Percentiles rank a stretch among this genome's conserved stretches.
phyloP scores from a whole-genome alignment of 805 yeast genomes.

The Candida incommunis region DNA sequence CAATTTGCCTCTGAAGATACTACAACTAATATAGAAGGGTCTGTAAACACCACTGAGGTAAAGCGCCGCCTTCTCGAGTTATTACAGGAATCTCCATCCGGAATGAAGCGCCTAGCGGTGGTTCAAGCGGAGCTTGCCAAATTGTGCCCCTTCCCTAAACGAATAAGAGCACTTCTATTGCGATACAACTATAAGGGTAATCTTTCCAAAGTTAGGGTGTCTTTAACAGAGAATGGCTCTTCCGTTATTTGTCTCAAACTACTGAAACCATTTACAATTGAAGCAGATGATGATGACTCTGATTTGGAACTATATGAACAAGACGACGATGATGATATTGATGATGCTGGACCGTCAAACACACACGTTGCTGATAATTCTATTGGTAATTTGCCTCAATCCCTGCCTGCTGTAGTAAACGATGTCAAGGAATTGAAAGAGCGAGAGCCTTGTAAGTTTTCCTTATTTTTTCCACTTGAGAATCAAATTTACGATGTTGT shows the following conservation, averaged over 20 bases:
- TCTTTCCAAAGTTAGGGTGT: not conserved
- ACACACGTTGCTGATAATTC: not conserved
- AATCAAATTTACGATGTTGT: not conserved
- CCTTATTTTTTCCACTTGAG: not conserved
- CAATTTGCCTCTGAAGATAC: not conserved
- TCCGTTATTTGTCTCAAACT: not conserved
- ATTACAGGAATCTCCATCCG: not conserved
- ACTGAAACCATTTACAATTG: not conserved
- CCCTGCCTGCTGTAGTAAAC: not conserved
- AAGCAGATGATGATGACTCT: not conserved
- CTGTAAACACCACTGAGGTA: not conserved
- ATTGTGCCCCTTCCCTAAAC: not conserved
- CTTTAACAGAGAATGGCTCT: not conserved
- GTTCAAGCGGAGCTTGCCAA: not conserved
- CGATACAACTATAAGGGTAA: not conserved
- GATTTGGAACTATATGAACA: not conserved
- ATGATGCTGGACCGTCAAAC: not conserved
- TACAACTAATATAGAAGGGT: not conserved
- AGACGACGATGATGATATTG: not conserved
- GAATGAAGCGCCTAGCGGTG: not conserved
- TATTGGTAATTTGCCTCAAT: not conserved
- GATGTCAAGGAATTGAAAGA: not conserved
- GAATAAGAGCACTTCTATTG: not conserved
- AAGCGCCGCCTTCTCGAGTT: not conserved
- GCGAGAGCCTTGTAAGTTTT: not conserved